Evolutionary conservation across 192 early-diverging fungal species (phyloP).

Genomic region (Lunasporangiospora selenospora): DNA sequence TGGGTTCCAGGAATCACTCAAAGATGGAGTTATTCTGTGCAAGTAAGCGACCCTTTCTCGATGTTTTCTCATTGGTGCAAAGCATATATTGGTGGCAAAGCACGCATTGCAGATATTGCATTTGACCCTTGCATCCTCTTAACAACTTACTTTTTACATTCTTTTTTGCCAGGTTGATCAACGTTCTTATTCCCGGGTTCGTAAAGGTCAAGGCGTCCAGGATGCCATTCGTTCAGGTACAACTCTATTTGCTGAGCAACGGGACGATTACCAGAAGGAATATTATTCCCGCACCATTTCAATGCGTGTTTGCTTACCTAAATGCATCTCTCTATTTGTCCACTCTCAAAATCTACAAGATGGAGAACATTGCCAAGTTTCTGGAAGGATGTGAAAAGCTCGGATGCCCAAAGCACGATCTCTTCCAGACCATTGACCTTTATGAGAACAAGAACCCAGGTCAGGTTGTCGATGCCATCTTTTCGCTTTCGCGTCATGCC

Average conservation of each 20-base stretch:
- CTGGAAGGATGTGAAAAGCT: slow-evolving; percentile 63
- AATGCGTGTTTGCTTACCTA: no score
- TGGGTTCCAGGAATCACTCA: slow-evolving; percentile 71
- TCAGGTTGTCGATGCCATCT: slow-evolving; percentile 77
- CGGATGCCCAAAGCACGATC: slow-evolving; percentile 74
- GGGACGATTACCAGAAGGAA: background rate
- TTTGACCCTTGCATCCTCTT: no score
- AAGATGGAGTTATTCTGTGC: slow-evolving; percentile 79
- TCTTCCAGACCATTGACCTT: slow-evolving; percentile 86
- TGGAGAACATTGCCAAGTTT: slow-evolving; percentile 87
- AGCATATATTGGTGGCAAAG: no score
- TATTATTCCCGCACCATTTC: slow-evolving; percentile 6
- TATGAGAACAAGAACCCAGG: slow-evolving; percentile 78
- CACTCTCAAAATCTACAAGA: slow-evolving; percentile 41
- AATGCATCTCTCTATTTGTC: background rate
- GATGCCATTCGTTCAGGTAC: slow-evolving; percentile 79
- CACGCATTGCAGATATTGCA: no score
- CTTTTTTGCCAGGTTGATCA: slow-evolving; percentile 56
- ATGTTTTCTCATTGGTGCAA: slow-evolving; percentile 2
- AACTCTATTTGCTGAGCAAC: no score
- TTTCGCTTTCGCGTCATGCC: slow-evolving; percentile 74
- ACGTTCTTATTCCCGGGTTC: slow-evolving; percentile 54
- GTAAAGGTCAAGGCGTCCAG: slow-evolving; percentile 68
- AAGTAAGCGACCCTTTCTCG: slow-evolving; percentile 56
- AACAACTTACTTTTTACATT: no score